Conservation (phyloP, 805 yeast species). For the Wickerhamomyces pijperi region DNA sequence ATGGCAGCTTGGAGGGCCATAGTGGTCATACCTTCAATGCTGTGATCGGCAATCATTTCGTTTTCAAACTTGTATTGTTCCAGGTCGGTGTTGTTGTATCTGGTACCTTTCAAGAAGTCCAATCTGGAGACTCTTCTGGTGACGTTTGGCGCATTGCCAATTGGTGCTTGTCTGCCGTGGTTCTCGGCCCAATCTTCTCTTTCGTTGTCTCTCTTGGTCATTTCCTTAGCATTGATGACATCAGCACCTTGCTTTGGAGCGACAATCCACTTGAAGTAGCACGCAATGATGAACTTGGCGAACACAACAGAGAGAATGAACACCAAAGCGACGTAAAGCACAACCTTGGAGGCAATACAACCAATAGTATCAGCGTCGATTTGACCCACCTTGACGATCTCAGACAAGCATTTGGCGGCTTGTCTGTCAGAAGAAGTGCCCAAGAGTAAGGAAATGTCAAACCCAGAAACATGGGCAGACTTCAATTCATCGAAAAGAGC, state of each 20-base stretch:
- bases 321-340: conserved; percentile 67
- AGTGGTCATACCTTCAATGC: conserved; percentile 30
- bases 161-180: conserved; percentile 37
- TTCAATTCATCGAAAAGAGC: conserved; percentile 53
- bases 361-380: conserved; percentile 87
- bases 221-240: conserved; percentile 41
- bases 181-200: conserved; percentile 84
- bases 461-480: conserved; percentile 51
- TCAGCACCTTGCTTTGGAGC: conserved; percentile 76
- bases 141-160: conserved; percentile 24
- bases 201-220: conserved; percentile 51
- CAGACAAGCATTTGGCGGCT: conserved; percentile 73
- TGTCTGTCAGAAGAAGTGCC: conserved; percentile 54
- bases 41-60: conserved; percentile 7
- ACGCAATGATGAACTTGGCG: conserved; percentile 72
- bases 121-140: conserved; percentile 21
- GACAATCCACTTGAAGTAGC: conserved; percentile 79
- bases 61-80: conserved; percentile 6
- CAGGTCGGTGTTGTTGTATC: conserved; percentile 18
- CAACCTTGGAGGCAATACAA: conserved; percentile 83
- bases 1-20: conserved; percentile 54
- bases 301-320: conserved; percentile 76
- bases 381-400: conserved; percentile 79
- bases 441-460: conserved; percentile 69
- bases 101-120: conserved; percentile 26